Evolutionary conservation across 305 asterid species (phyloP).

Genomic region (Ajuga reptans): DNA sequence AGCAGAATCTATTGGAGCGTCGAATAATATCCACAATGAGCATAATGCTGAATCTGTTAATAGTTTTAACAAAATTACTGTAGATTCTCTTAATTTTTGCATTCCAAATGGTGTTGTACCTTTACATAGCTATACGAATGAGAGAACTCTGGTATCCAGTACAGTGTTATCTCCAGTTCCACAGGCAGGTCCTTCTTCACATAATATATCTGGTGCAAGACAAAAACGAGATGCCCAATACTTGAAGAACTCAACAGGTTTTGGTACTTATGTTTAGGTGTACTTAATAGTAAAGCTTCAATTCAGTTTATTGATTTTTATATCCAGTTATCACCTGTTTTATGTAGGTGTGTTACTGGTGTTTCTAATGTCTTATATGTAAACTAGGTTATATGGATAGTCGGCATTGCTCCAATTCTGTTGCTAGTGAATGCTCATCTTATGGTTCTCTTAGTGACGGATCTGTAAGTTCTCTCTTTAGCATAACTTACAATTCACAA

Average conservation of each 20-base stretch:
- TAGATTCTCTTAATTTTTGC: slow-evolving; percentile 32
- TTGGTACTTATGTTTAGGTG: slow-evolving; percentile 18
- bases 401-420: slow-evolving; percentile 9
- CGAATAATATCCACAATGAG: slow-evolving; percentile 82
- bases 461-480: slow-evolving; percentile 22
- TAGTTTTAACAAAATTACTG: slow-evolving; percentile 45
- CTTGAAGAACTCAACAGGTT: slow-evolving; percentile 40
- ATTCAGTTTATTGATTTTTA: background rate
- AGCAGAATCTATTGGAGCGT: slow-evolving; percentile 41
- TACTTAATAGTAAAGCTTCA: background rate
- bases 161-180: slow-evolving; percentile 37
- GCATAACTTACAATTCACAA: background rate
- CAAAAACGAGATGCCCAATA: slow-evolving; percentile 22
- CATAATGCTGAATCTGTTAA: slow-evolving; percentile 52
- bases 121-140: slow-evolving; percentile 72
- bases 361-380: background rate
- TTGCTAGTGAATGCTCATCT: slow-evolving; percentile 18
- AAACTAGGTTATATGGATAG: background rate
- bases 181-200: slow-evolving; percentile 30
- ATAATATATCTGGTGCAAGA: slow-evolving; percentile 25
- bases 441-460: background rate
- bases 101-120: slow-evolving; percentile 58
- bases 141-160: slow-evolving; percentile 49
- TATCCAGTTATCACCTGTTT: background rate
- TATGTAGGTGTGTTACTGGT: background rate